phyloP scores from a whole-genome alignment of 345 rosid species.

The Arabidopsis thaliana region DNA sequence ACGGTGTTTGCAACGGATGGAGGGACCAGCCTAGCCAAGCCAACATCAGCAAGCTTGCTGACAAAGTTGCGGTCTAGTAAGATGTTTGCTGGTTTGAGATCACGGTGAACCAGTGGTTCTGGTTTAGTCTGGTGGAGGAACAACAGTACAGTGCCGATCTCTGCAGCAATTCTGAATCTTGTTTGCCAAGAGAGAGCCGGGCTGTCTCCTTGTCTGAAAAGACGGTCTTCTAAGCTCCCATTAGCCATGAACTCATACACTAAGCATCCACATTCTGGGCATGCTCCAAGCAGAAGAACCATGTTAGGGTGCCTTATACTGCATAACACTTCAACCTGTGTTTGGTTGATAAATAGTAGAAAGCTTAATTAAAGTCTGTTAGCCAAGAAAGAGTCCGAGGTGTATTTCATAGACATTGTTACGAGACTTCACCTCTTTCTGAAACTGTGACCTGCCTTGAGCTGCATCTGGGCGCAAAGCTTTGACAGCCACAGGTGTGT shows the following conservation, averaged over 20 bases:
- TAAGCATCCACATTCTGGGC: slow-evolving; percentile 85
- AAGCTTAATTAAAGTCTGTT: slow-evolving; percentile 16
- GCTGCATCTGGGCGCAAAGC: slow-evolving; percentile 86
- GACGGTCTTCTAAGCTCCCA: slow-evolving; percentile 89
- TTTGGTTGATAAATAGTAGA: neutral
- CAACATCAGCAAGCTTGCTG: slow-evolving; percentile 91
- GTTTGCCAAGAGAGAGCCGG: slow-evolving; percentile 79
- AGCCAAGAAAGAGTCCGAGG: slow-evolving; percentile 5
- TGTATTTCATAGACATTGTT: slow-evolving; percentile 10
- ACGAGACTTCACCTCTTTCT: slow-evolving; percentile 69
- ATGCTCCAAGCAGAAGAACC: slow-evolving; percentile 92
- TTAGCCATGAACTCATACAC: slow-evolving; percentile 89
- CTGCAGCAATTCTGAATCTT: slow-evolving; percentile 81
- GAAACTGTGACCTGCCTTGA: slow-evolving; percentile 93
- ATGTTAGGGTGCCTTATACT: slow-evolving; percentile 91
- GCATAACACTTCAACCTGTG: slow-evolving; percentile 86
- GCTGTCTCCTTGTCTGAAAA: slow-evolving; percentile 60
- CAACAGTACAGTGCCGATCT: slow-evolving; percentile 73
- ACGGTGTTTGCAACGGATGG: slow-evolving; percentile 77
- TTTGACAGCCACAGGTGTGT: slow-evolving; percentile 87
- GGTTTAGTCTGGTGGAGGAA: slow-evolving; percentile 93
- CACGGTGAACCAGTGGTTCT: slow-evolving; percentile 90
- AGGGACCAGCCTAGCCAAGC: slow-evolving; percentile 87
- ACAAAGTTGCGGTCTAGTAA: slow-evolving; percentile 82
- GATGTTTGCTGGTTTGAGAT: slow-evolving; percentile 84